Evolutionary conservation across 202 grass and related monocot genomes (phyloP).

Genomic region (Dendrocalamus latiflorus): DNA sequence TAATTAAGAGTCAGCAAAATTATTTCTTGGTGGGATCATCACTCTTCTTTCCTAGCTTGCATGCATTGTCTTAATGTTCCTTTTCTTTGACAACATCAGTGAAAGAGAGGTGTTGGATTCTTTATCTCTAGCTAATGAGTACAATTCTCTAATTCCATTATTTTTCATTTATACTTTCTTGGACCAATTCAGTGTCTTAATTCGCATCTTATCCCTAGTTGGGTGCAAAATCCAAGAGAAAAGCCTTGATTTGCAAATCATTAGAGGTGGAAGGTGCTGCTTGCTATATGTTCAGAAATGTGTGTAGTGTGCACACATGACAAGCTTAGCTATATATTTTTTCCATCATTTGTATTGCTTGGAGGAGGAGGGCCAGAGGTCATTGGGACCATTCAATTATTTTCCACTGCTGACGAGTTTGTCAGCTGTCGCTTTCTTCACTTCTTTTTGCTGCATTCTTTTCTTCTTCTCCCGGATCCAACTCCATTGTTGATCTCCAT

Average conservation of each 20-base stretch:
- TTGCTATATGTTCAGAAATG: not conserved
- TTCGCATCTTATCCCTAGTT: not conserved
- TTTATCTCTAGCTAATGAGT: not conserved
- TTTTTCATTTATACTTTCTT: not conserved
- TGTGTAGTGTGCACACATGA: not conserved
- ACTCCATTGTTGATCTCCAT: slow-evolving; percentile 21
- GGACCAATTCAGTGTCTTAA: not conserved
- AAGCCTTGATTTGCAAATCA: not conserved
- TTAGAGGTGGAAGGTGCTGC: not conserved
- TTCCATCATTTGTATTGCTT: not conserved
- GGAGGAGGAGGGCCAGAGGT: not conserved
- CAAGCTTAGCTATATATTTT: not conserved
- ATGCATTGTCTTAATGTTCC: not conserved
- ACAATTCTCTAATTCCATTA: not conserved
- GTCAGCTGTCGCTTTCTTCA: slow-evolving; percentile 8
- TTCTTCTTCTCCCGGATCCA: not conserved
- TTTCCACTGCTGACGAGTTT: not conserved
- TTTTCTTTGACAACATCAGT: not conserved
- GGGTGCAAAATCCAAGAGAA: not conserved
- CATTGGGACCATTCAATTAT: slow-evolving; percentile 4
- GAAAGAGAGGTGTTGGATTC: not conserved
- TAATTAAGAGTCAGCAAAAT: not conserved
- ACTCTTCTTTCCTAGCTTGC: not conserved
- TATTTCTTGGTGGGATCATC: not conserved
- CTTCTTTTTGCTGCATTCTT: not conserved